Evolutionary conservation across 2,329 filamentous ascomycete genomes (phyloP).

Genomic region (Alternaria sp.): DNA sequence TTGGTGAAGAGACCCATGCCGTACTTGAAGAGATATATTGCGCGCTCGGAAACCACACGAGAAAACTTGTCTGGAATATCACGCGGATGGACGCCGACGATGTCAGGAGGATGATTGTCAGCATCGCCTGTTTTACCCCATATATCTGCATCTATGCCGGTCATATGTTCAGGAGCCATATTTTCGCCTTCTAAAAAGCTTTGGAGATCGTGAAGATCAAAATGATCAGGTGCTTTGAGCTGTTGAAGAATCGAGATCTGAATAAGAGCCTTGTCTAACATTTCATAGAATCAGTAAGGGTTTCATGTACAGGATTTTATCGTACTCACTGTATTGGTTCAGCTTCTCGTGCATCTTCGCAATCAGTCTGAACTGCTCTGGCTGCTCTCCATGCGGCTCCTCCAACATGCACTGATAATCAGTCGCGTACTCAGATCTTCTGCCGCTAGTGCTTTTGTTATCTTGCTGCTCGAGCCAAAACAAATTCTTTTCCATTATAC

Average conservation of each 20-base stretch:
- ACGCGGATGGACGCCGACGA: slow-evolving; percentile 14
- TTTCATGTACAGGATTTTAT: too few relatives aligned
- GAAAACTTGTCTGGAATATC: slow-evolving; percentile 21
- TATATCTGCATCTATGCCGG: neutral
- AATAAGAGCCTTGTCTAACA: slow-evolving; percentile 4
- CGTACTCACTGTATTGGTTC: slow-evolving; percentile 9
- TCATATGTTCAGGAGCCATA: neutral
- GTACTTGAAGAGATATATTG: slow-evolving; percentile 15
- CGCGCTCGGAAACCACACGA: slow-evolving; percentile 11
- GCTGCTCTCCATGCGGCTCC: neutral
- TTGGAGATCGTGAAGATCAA: slow-evolving; percentile 18
- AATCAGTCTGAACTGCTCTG: neutral
- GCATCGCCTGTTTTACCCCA: neutral
- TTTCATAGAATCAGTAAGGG: neutral
- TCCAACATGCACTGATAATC: slow-evolving; percentile 4
- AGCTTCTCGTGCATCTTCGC: slow-evolving; percentile 3
- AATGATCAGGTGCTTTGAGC: slow-evolving; percentile 1
- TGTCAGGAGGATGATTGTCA: neutral
- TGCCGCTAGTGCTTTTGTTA: neutral
- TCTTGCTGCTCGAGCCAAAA: neutral
- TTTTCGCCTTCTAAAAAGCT: slow-evolving; percentile 7
- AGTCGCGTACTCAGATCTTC: neutral
- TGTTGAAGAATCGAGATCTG: slow-evolving; percentile 10
- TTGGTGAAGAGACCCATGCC: slow-evolving; percentile 6
- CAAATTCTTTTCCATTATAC: neutral